phyloP scores from a whole-genome alignment of 352 stramenopile species.

The Halophytophthora batemanensis region DNA sequence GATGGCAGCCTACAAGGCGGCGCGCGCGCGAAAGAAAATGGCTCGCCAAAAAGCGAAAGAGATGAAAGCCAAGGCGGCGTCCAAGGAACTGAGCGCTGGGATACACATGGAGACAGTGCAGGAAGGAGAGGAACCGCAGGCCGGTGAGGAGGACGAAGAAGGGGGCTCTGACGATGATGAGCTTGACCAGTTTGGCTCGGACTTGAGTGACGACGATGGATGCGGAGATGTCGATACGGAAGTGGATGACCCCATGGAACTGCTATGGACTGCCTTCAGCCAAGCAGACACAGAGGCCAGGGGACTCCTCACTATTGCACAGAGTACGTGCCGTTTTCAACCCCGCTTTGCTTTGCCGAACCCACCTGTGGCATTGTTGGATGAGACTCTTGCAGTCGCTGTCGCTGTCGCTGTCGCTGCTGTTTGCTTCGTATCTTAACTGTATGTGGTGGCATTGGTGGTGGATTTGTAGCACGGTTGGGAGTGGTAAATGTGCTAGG shows the following conservation, averaged over 20 bases:
- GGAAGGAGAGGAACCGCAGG: conserved; percentile 38
- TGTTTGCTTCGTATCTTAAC: too few relatives aligned
- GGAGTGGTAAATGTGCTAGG: conserved; percentile 67
- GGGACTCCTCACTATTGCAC: conserved; percentile 42
- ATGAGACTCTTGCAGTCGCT: neutral
- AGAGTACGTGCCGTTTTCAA: conserved; percentile 36
- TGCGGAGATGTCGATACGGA: conserved; percentile 35
- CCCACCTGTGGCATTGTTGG: neutral
- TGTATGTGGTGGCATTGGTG: neutral
- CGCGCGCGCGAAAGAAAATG: conserved; percentile 54
- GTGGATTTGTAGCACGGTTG: conserved; percentile 36
- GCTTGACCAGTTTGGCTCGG: conserved; percentile 43
- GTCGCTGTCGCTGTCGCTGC: neutral
- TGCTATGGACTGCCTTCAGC: conserved; percentile 66
- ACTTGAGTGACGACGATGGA: conserved; percentile 42
- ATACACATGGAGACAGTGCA: conserved; percentile 65
- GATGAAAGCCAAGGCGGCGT: conserved; percentile 25
- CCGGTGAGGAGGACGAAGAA: conserved; percentile 25
- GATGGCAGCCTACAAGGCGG: conserved; percentile 59
- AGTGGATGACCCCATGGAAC: conserved; percentile 58
- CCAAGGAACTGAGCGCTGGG: conserved; percentile 10
- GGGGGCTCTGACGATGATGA: conserved; percentile 45
- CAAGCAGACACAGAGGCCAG: conserved; percentile 34
- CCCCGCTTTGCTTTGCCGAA: neutral
- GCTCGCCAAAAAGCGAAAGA: conserved; percentile 58